Conservation (phyloP, 345 rosid genomes). For the Citrus unshiu region DNA sequence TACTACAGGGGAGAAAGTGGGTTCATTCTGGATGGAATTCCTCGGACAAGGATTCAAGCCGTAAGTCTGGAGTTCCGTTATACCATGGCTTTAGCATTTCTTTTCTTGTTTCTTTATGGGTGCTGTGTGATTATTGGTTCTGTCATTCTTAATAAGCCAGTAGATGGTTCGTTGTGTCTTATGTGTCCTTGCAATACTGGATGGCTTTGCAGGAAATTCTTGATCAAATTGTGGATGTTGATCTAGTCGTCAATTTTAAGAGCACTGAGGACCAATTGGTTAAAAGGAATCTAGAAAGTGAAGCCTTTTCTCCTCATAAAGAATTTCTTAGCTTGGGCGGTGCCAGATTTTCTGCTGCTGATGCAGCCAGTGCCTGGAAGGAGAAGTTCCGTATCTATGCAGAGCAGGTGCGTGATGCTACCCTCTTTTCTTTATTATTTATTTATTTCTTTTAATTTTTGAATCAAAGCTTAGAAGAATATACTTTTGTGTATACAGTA, state of each 20-base stretch:
- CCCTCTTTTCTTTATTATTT: neutral
- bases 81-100: neutral
- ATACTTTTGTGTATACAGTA: neutral
- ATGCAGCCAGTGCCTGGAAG: slow-evolving; percentile 34
- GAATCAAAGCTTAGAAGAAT: neutral
- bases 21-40: slow-evolving; percentile 92
- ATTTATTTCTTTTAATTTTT: neutral
- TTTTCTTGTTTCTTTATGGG: neutral
- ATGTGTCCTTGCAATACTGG: slow-evolving; percentile 1
- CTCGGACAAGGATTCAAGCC: slow-evolving; percentile 78
- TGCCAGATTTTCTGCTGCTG: slow-evolving; percentile 34
- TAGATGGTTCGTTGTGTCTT: neutral
- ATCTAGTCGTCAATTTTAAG: slow-evolving; percentile 83
- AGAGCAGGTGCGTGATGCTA: slow-evolving; percentile 46
- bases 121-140: neutral
- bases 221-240: slow-evolving; percentile 73
- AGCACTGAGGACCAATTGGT: slow-evolving; percentile 39
- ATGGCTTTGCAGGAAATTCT: slow-evolving; percentile 73
- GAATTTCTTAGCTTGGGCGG: slow-evolving; percentile 23
- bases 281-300: slow-evolving; percentile 27
- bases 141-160: neutral
- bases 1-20: slow-evolving; percentile 78
- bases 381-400: slow-evolving; percentile 42
- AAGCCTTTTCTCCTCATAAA: slow-evolving; percentile 21
- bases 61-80: slow-evolving; percentile 31